Evolutionary conservation across 345 rosid species (phyloP).

Genomic region (Raphanus sativus): DNA sequence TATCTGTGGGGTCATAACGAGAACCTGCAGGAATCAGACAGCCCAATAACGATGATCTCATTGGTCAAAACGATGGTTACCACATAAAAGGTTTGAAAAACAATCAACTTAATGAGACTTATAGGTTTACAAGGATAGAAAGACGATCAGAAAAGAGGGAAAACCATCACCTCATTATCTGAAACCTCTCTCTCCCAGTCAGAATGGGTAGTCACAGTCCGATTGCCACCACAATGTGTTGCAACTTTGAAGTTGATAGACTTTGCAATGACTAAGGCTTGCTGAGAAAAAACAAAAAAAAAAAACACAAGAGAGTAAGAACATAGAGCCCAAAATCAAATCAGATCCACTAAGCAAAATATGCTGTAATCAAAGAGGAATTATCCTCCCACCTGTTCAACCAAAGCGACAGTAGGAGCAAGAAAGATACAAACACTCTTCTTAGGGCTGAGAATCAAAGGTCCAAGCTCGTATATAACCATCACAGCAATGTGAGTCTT

Average conservation of each 20-base stretch:
- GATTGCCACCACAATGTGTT: conserved; percentile 57
- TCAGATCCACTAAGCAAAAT: conserved; percentile 4
- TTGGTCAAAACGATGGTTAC: not conserved
- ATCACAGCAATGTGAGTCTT: conserved; percentile 94
- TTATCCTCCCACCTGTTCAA: conserved; percentile 62
- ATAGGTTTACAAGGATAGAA: not conserved
- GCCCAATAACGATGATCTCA: conserved; percentile 24
- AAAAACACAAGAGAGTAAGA: conserved; percentile 21
- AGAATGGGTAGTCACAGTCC: conserved; percentile 46
- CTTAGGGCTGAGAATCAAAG: conserved; percentile 67
- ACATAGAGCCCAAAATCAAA: conserved; percentile 3
- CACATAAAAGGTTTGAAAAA: not conserved
- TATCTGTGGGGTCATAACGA: conserved; percentile 89
- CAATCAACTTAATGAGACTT: conserved; percentile 1
- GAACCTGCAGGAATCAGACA: conserved; percentile 57
- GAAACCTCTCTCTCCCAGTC: conserved; percentile 82
- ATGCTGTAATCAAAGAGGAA: not conserved
- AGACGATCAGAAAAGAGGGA: not conserved
- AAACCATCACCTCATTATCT: conserved; percentile 57
- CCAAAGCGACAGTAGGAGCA: conserved; percentile 87
- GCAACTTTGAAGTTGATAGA: conserved; percentile 73
- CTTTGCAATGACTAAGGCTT: conserved; percentile 79
- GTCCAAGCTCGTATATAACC: conserved; percentile 70
- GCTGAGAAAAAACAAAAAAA: conserved; percentile 49
- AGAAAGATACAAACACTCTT: conserved; percentile 71